Evolutionary conservation across 148 eudicot genomes (phyloP), one percentile per base, ranked within the genome.

Genomic region (Camellia japonica): DNA sequence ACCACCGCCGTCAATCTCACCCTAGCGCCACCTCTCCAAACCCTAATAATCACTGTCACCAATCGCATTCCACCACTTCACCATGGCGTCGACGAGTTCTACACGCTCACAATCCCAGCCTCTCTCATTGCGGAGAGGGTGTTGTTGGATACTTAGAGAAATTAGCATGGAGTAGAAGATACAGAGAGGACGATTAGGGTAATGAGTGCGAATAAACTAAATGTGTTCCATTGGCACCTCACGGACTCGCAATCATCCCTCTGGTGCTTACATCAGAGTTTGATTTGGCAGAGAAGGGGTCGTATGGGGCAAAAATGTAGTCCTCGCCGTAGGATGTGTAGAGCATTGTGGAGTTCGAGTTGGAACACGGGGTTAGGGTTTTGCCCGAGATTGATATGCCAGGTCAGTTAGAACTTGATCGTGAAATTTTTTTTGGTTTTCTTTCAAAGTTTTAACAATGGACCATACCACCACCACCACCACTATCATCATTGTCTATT

Each of bases 171-270:
- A 0, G 95, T 92, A 1, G 90, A 82, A 14, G 92, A 93, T 59
- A 80, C 93, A 11, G 16, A 89, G 67, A 87, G 97, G 81, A 83
- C 92, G 42, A 93, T 96, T 41, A 77, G 78, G 8, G 94, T 94
- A 2, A 86, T 96, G 91, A 88, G 95, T 74, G 85, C 80, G 64
- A 93, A 91, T 64, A 96, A 96, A 78, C 76, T 96, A 69, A 96
- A 96, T 88, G 99, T 96, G 51, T 96, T 96, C 73, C 99, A 96
- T 54, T 96, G 99, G 99, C 99, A 96, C 23, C 84, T 93, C 6
- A 92, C 97, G 13, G 98, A 96, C 71, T 93, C 99, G 8, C 98
- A 96, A 2, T 93, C 98, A 19, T 96, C 60, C 98, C 98, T 15
- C 12, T 96, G 63, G 83, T 90, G 68, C n/a, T 96, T 68, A 85